These are phyloP conservation scores for Pelargonium australe DNA, from an alignment of 441 rosid species.

Conservation along the genomic window DNA sequence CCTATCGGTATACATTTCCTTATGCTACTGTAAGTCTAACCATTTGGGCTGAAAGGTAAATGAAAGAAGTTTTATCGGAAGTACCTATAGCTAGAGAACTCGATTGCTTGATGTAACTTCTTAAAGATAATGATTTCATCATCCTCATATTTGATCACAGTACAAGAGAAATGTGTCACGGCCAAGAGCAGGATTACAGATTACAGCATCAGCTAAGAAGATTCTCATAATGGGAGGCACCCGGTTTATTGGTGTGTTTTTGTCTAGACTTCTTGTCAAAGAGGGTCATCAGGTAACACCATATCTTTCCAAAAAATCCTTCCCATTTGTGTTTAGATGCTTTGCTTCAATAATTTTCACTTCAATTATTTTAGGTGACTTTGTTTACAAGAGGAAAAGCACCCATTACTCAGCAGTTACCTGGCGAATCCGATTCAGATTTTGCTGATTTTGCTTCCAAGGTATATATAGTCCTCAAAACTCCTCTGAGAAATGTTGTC, in stretches of 20 bases:
- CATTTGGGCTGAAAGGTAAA: too few relatives aligned
- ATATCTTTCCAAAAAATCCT: neutral
- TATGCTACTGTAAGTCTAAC: too few relatives aligned
- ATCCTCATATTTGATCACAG: constrained; percentile 36
- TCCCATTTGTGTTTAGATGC: neutral
- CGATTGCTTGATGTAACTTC: neutral
- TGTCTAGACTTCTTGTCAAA: constrained; percentile 80
- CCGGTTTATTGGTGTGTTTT: constrained; percentile 69
- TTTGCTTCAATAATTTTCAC: constrained; percentile 2
- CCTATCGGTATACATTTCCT: neutral
- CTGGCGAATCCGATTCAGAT: constrained; percentile 83
- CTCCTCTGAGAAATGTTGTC: neutral
- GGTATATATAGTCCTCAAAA: constrained; percentile 34
- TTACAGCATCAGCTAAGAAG: constrained; percentile 69
- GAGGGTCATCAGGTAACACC: constrained; percentile 74
- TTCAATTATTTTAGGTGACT: constrained; percentile 55
- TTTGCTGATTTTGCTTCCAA: constrained; percentile 77
- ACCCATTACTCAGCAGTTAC: constrained; percentile 71
- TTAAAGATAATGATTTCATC: neutral
- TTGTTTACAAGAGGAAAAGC: constrained; percentile 92
- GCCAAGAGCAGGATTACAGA: constrained; percentile 57
- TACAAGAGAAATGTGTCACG: constrained; percentile 56
- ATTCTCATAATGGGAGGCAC: constrained; percentile 92
- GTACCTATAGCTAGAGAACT: neutral
- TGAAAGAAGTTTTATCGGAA: neutral